Base-by-base conservation (phyloP, 257 asterid species). In the Petunia secreta region DNA sequence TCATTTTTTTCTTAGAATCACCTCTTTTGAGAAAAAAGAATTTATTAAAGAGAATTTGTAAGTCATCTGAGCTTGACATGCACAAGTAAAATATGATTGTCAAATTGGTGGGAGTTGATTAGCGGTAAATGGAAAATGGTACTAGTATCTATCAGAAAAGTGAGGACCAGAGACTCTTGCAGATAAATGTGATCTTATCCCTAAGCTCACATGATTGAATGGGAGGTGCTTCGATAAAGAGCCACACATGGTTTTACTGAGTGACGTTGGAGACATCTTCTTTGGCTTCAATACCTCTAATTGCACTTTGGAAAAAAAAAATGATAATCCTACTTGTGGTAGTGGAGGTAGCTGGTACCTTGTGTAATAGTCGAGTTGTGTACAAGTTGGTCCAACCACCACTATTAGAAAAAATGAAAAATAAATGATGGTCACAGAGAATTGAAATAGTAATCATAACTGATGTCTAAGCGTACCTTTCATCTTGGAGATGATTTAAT, bases 11-110 rank as follows among this genome's bases (percentile, higher is more conserved):
- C 25, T 25, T 25, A 25, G 25, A 25, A 25, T 25, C 25, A 13
- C 6, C 62, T 55, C 14, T 36, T 25, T 50, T 48, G 5, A 25
- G 25, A 25, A 0, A 13, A 34, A 73, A 25, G 0, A 25, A 25
- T 1, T 44, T 69, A 25, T 46, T 46, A 46, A 40, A 25, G 58
- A 69, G 38, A 68, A 73, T 11, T 25, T 71, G 9, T 34, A 11
- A 71, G 44, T 71, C 77, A 34, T 50, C 14, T 50, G 5, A 48
- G 78, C 60, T 73, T 73, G 44, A 50, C 36, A 50, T 11, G 62
- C 34, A 13, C 46, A 50, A 53, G 78, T 73, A 0, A 73, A 50
- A 34, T 50, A 9, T 50, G 50, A 34, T 6, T 25, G 34, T 73
- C 6, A 34, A 73, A 73, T 73, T 50, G 44, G 78, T 71, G 3